phyloP scores from a whole-genome alignment of 768 basidiomycete species.

The Mycena leptocephala region DNA sequence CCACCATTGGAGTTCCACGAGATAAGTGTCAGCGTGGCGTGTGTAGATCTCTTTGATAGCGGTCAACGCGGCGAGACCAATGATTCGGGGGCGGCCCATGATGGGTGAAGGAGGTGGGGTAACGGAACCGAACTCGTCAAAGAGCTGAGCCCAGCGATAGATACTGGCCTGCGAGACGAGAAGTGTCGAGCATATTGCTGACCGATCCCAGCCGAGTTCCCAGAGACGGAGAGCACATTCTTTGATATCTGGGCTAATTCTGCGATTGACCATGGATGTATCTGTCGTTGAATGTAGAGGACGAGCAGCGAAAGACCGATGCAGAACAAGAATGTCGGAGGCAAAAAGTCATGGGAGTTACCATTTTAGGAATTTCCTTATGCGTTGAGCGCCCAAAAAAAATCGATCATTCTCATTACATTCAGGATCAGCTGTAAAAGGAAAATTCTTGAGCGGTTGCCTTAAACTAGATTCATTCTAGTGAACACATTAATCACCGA shows the following conservation, averaged over 20 bases:
- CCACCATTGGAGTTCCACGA: slow-evolving; percentile 42
- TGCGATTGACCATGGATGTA: slow-evolving; percentile 38
- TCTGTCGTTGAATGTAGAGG: background rate
- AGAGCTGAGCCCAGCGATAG: slow-evolving; percentile 17
- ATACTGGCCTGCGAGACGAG: slow-evolving; percentile 13
- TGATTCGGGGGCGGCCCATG: slow-evolving; percentile 34
- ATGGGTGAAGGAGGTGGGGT: slow-evolving; percentile 34
- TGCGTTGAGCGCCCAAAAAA: background rate
- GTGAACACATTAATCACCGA: no score
- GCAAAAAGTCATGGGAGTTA: background rate
- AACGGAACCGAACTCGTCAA: slow-evolving; percentile 16
- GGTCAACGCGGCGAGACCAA: slow-evolving; percentile 35
- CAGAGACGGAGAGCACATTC: slow-evolving; percentile 44
- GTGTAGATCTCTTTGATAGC: slow-evolving; percentile 41
- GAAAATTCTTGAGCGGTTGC: no score
- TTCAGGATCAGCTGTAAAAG: slow-evolving; percentile 6
- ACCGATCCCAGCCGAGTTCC: slow-evolving; percentile 39
- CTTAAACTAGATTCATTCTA: no score
- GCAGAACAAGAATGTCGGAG: no score
- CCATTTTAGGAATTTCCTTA: background rate
- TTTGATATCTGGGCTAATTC: slow-evolving; percentile 46
- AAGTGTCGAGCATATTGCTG: background rate
- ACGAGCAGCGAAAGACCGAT: no score
- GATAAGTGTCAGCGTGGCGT: slow-evolving; percentile 32
- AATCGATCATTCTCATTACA: slow-evolving; percentile 3